Conservation (phyloP, 768 basidiomycete species). For the Symmetrospora coprosmae region DNA sequence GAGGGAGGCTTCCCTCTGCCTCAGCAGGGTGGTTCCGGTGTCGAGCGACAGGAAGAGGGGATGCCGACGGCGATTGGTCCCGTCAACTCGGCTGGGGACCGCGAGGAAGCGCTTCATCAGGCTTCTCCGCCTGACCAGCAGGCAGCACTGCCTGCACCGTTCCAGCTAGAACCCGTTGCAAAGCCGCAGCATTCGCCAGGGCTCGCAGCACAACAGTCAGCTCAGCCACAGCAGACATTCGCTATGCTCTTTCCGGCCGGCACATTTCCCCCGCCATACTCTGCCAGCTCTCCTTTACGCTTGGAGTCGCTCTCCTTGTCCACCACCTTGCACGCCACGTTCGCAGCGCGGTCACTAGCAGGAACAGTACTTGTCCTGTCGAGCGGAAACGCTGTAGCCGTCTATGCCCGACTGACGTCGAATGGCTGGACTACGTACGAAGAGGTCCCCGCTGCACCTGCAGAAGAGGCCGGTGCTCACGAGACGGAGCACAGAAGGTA, state of each 20-base stretch:
- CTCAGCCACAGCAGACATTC: background rate
- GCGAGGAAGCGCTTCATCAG: no score
- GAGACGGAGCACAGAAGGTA: background rate
- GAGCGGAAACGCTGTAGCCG: background rate
- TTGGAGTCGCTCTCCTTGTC: constrained; percentile 1
- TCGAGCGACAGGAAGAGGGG: background rate
- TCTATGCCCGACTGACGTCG: constrained; percentile 9
- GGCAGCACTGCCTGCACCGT: no score
- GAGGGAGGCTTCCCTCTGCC: background rate
- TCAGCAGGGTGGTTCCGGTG: background rate
- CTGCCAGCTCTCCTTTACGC: background rate
- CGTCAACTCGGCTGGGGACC: no score
- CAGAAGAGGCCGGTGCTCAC: background rate
- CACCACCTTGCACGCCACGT: no score
- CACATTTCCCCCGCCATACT: background rate
- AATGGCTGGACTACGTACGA: constrained; percentile 17
- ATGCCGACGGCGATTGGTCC: background rate
- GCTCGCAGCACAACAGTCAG: no score
- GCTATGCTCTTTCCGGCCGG: background rate
- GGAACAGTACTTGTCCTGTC: constrained; percentile 3
- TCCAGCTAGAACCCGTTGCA: no score
- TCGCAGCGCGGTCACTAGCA: background rate
- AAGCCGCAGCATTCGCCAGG: no score
- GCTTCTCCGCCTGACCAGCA: no score
- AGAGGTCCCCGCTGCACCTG: background rate